Conservation (phyloP, 305 asterid species). For the Ruellia speciosa region DNA sequence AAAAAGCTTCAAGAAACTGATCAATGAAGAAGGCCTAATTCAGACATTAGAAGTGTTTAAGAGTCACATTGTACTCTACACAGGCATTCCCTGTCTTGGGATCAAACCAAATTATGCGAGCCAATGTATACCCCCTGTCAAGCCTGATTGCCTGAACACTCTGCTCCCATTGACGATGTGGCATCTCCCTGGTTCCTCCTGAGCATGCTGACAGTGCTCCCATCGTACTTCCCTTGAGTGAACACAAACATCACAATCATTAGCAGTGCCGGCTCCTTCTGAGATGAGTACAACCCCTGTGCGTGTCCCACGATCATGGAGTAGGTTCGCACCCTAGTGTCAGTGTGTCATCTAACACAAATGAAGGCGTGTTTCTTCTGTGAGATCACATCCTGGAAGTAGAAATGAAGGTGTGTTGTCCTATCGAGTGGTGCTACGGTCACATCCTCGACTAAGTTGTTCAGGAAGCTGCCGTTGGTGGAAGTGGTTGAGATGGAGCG, state of each 20-base stretch:
- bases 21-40: background rate
- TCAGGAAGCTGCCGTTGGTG: slow-evolving; percentile 1
- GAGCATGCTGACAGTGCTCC: slow-evolving; percentile 36
- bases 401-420: slow-evolving; percentile 36
- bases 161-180: slow-evolving; percentile 41
- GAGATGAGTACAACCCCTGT: slow-evolving; percentile 39
- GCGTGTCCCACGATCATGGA: slow-evolving; percentile 35
- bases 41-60: slow-evolving; percentile 22
- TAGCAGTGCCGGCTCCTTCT: slow-evolving; percentile 22
- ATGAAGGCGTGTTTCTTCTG: slow-evolving; percentile 26
- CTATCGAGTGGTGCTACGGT: slow-evolving; percentile 14
- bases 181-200: slow-evolving; percentile 47
- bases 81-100: slow-evolving; percentile 32
- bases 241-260: slow-evolving; percentile 31
- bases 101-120: slow-evolving; percentile 27
- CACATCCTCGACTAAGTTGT: too few species aligned
- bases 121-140: slow-evolving; percentile 36
- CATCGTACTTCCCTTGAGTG: slow-evolving; percentile 29
- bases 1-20: background rate
- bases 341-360: slow-evolving; percentile 28
- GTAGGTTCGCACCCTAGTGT: slow-evolving; percentile 17
- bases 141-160: slow-evolving; percentile 33
- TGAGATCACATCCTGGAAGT: slow-evolving; percentile 28
- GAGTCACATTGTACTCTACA: slow-evolving; percentile 36
- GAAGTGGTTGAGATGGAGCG: slow-evolving; percentile 13